These are phyloP conservation scores for Meyerozyma athensensis DNA, from an alignment of 1,139 yeast genomes.

Conservation along the genomic window DNA sequence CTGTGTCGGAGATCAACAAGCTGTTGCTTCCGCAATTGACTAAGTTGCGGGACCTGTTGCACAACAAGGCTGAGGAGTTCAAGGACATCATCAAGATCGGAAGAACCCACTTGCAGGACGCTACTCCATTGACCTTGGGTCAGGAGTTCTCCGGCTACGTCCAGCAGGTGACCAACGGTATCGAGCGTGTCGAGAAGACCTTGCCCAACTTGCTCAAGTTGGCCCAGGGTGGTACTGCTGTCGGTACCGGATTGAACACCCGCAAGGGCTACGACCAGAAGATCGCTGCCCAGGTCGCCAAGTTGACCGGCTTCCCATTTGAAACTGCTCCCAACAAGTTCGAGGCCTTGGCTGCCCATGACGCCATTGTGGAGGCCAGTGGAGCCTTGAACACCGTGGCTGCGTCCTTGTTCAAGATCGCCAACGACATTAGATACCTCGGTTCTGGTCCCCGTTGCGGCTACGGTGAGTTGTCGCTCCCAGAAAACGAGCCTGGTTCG, in stretches of 20 bases:
- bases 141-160: constrained; percentile 98
- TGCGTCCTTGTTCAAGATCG: constrained; percentile 87
- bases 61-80: constrained; percentile 77
- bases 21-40: constrained; percentile 75
- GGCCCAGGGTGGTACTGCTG: constrained; percentile 99
- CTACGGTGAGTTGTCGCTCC: constrained; percentile 89
- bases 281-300: constrained; percentile 74
- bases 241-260: constrained; percentile 97
- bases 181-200: constrained; percentile 72
- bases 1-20: constrained; percentile 79
- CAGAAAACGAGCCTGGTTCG: constrained; percentile 99
- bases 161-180: constrained; percentile 87
- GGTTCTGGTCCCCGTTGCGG: constrained; percentile 99
- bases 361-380: constrained; percentile 94
- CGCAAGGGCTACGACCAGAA: constrained; percentile 80
- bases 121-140: constrained; percentile 95
- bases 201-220: constrained; percentile 73
- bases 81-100: constrained; percentile 91
- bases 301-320: constrained; percentile 83
- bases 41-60: constrained; percentile 71
- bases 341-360: constrained; percentile 98
- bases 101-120: constrained; percentile 97
- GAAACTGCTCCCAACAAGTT: constrained; percentile 97
- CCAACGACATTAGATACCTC: constrained; percentile 94
- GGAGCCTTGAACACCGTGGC: constrained; percentile 97